A percentile compares a stretch with the other conserved stretches of the same genome.
phyloP scores from a whole-genome alignment of 2,329 filamentous ascomycete genomes.

The Leptoxyphium fumago region DNA sequence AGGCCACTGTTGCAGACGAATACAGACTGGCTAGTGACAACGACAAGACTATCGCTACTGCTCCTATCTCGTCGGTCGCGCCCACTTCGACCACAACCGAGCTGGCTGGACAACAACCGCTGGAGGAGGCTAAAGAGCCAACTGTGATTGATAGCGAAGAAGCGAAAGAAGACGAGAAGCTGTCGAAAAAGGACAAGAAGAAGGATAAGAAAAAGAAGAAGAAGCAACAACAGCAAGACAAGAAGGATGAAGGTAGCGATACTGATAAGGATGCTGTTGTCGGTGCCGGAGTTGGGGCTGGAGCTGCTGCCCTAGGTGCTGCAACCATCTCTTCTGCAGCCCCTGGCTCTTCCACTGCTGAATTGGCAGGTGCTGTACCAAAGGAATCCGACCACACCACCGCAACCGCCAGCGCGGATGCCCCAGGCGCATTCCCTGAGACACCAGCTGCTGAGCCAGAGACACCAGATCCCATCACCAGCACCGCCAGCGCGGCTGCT shows the following conservation, averaged over 20 bases:
- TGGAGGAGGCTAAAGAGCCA: conserved; percentile 33
- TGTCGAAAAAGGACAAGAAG: conserved; percentile 33
- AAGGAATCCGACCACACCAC: neutral
- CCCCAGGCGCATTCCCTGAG: conserved; percentile 46
- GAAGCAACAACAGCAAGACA: conserved; percentile 28
- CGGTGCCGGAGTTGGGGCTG: conserved; percentile 41
- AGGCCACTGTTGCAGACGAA: conserved; percentile 4
- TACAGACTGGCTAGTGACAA: conserved; percentile 9
- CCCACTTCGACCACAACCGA: conserved; percentile 31
- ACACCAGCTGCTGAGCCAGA: conserved; percentile 52
- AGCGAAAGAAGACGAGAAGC: conserved; percentile 48
- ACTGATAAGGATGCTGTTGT: conserved; percentile 16
- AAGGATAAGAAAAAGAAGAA: conserved; percentile 56
- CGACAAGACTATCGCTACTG: conserved; percentile 25
- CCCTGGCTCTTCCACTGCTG: conserved; percentile 29
- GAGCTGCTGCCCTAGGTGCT: conserved; percentile 48
- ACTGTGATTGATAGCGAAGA: conserved; percentile 53
- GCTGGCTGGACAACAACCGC: conserved; percentile 31
- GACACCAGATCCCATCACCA: neutral
- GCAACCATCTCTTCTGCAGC: conserved; percentile 32
- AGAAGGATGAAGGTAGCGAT: conserved; percentile 16
- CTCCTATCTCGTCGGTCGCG: conserved; percentile 28
- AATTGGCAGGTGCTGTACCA: conserved; percentile 2
- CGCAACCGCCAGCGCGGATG: conserved; percentile 29
- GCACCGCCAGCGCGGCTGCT: conserved; percentile 30